Evolutionary conservation across 345 rosid genomes (phyloP).

Genomic region (Durio zibethinus): DNA sequence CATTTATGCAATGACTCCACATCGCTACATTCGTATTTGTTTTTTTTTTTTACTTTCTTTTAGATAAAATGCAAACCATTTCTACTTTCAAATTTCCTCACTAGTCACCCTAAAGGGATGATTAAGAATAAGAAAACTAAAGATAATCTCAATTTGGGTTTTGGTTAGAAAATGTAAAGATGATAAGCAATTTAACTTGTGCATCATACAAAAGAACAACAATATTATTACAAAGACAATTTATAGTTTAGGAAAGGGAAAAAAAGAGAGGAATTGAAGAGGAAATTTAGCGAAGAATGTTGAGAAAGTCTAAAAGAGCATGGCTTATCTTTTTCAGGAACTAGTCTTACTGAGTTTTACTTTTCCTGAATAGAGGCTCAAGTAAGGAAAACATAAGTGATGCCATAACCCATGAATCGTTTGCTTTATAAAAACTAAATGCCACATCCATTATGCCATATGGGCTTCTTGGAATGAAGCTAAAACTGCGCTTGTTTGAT

Average conservation of each 20-base stretch:
- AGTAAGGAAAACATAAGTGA: constrained; percentile 56
- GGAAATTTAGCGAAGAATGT: constrained; percentile 36
- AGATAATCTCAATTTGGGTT: neutral
- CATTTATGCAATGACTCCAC: constrained; percentile 28
- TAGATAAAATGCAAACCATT: constrained; percentile 64
- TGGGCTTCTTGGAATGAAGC: constrained; percentile 60
- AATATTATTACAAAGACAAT: constrained; percentile 22
- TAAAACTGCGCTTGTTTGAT: constrained; percentile 45
- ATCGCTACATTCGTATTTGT: constrained; percentile 15
- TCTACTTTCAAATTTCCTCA: constrained; percentile 32
- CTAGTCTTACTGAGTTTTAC: constrained; percentile 29
- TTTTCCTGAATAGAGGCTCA: constrained; percentile 49
- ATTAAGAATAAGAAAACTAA: neutral
- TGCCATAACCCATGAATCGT: constrained; percentile 47
- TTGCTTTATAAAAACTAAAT: constrained; percentile 57
- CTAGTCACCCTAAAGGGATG: constrained; percentile 3
- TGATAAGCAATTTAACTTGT: constrained; percentile 58
- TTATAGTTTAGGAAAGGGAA: neutral
- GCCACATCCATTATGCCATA: constrained; percentile 62
- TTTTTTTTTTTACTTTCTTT: constrained; percentile 9
- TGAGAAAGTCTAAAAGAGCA: constrained; percentile 27
- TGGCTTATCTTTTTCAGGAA: constrained; percentile 22
- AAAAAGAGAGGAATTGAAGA: too few species aligned
- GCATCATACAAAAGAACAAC: constrained; percentile 9
- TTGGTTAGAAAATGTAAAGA: constrained; percentile 38